Evolutionary conservation across 164 flowering plant genomes (phyloP).

Genomic region (Magnolia officinalis): DNA sequence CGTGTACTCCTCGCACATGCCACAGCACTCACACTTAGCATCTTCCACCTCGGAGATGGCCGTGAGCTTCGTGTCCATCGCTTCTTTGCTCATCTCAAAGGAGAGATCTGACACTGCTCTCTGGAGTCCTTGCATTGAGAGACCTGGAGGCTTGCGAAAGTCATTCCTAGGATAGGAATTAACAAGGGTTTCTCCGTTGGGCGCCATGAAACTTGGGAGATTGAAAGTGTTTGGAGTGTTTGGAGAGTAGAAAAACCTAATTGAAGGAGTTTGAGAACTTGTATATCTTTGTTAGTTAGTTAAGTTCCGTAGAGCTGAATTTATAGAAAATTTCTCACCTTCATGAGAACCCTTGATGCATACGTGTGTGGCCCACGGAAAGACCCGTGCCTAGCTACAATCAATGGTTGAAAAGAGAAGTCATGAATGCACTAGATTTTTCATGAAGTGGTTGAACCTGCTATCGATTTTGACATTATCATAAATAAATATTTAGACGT

Average conservation of each 20-base stretch:
- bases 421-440: constrained; percentile 17
- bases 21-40: constrained; percentile 85
- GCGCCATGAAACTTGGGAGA: constrained; percentile 42
- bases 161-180: constrained; percentile 22
- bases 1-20: constrained; percentile 77
- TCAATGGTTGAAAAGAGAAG: constrained; percentile 1
- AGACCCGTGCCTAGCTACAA: constrained; percentile 7
- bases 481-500: not conserved
- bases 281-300: not conserved
- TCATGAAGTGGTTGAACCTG: not conserved
- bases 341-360: not conserved
- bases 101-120: constrained; percentile 68
- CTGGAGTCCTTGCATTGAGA: constrained; percentile 47
- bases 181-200: constrained; percentile 50
- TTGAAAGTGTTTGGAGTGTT: not conserved
- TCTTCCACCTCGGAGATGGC: constrained; percentile 66
- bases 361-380: constrained; percentile 5
- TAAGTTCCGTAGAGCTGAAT: not conserved
- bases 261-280: not conserved
- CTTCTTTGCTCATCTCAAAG: constrained; percentile 49
- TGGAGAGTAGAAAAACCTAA: not conserved
- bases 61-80: constrained; percentile 27
- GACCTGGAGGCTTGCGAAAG: constrained; percentile 44
- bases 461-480: not conserved
- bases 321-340: constrained; percentile 5